phyloP scores from a whole-genome alignment of 164 flowering plant genomes.

The Aristolochia californica region DNA sequence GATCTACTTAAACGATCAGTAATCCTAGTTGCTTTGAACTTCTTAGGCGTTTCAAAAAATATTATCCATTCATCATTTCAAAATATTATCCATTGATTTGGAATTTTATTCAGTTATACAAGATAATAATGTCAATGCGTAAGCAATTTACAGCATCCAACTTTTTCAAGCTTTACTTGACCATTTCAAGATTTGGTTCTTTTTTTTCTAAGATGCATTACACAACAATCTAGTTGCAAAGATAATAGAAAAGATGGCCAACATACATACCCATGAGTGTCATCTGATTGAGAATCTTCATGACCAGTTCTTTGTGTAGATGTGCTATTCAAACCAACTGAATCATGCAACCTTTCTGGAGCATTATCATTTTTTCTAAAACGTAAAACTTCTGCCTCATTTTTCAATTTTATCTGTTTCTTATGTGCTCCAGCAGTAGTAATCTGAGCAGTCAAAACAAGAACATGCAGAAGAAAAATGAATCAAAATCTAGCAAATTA shows the following conservation, averaged over 20 bases:
- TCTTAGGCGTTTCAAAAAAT: too few relatives aligned
- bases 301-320: slow-evolving; percentile 1
- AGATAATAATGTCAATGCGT: too few relatives aligned
- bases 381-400: slow-evolving; percentile 6
- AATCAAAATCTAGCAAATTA: neutral
- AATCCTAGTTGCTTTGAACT: too few relatives aligned
- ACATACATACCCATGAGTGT: slow-evolving; percentile 8
- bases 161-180: too few relatives aligned
- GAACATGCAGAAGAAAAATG: slow-evolving; percentile 9
- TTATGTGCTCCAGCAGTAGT: slow-evolving; percentile 4
- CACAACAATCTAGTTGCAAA: neutral
- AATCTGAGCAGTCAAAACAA: slow-evolving; percentile 3
- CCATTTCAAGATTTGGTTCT: too few relatives aligned
- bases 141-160: too few relatives aligned
- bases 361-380: slow-evolving; percentile 4
- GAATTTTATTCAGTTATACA: too few relatives aligned
- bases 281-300: slow-evolving; percentile 7
- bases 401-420: slow-evolving; percentile 4
- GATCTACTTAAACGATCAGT: too few relatives aligned
- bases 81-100: too few relatives aligned
- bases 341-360: slow-evolving; percentile 4
- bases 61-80: too few relatives aligned
- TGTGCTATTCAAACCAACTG: neutral
- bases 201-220: neutral
- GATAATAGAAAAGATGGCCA: neutral